Conservation (phyloP, 345 rosid genomes). For the Psidium guajava region DNA sequence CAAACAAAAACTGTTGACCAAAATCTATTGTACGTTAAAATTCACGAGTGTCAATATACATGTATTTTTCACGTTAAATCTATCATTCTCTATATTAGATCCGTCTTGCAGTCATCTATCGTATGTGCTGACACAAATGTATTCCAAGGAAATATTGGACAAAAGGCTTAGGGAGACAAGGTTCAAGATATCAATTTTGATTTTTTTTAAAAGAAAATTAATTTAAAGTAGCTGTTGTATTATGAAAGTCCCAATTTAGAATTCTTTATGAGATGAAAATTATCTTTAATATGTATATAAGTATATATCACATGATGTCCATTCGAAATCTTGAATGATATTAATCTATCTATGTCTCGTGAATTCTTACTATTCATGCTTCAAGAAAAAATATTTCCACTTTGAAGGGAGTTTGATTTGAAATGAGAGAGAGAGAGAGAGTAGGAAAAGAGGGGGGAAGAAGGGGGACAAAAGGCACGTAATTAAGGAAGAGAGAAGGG, state of each 20-base stretch:
- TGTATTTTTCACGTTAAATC: background rate
- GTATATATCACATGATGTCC: too few species aligned
- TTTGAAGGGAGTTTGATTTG: background rate
- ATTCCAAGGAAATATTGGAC: background rate
- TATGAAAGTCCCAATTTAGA: background rate
- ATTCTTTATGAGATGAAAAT: background rate
- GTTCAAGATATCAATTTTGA: accelerated
- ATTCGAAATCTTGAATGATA: background rate
- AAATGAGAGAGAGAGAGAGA: background rate
- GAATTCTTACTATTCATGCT: background rate
- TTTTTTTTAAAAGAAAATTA: background rate
- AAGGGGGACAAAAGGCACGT: constrained; percentile 35
- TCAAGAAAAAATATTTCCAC: background rate
- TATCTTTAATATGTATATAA: background rate
- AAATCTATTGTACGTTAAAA: background rate
- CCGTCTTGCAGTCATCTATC: accelerated
- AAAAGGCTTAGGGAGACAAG: background rate
- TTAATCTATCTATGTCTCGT: background rate
- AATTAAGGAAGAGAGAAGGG: constrained; percentile 10
- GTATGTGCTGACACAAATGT: background rate
- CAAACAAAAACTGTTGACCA: background rate
- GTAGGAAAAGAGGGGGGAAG: background rate
- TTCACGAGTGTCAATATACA: accelerated
- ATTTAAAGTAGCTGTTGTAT: background rate
- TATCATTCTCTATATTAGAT: background rate